Base-by-base conservation (phyloP, 116 monocot species). In the Trichopus zeylanicus region DNA sequence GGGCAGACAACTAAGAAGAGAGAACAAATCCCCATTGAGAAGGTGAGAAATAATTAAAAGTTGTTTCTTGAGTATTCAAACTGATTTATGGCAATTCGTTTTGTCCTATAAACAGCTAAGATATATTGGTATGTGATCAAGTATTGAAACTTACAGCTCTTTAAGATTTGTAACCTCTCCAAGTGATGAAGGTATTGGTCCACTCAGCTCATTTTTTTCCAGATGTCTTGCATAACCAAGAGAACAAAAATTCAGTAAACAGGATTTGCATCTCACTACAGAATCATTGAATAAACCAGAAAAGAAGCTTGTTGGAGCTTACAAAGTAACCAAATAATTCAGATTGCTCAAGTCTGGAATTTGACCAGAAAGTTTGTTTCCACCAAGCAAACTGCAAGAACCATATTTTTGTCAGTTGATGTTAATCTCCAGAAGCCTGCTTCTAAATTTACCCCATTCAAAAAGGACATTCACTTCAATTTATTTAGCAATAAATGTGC, bases 271-370 rank as follows among this genome's bases (percentile, higher is more conserved):
- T 10, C 22, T 12, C 20, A 68, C 35, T 13, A 59, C 47, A 31
- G n/a, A 56, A 16, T 51, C 24, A 59, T 23, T 18, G 12, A 38
- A 6, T 39, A 13, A 12, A 56, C 23, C 1, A 33, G 32, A 26
- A 19, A 3, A 0, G 27, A 29, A 46, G 25, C 25, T 20, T 37
- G n/a, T 48, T 30, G 34, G 31, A 61, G 42, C 84, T 84, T 84
- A 84, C 84, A 84, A 26, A 10, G 35, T 58, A n/a, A 24, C 26
- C 48, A 84, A 53, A n/a, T 56, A 52, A 38, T 63, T 72, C 64
- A 84, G 26, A 49, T 56, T 26, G 39, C 76, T 53, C 68, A 84
- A 54, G 23, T 79, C 65, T 66, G 84, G 84, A 55, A 84, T 84
- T 18, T 55, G 26, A 54, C 84, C 84, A 13, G 69, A 53, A 38